Percentiles rank a stretch among this genome's conserved stretches.
These are phyloP conservation scores for Ustilago sp. DNA, from an alignment of 1,284 basidiomycete species.

Conservation along the genomic window DNA sequence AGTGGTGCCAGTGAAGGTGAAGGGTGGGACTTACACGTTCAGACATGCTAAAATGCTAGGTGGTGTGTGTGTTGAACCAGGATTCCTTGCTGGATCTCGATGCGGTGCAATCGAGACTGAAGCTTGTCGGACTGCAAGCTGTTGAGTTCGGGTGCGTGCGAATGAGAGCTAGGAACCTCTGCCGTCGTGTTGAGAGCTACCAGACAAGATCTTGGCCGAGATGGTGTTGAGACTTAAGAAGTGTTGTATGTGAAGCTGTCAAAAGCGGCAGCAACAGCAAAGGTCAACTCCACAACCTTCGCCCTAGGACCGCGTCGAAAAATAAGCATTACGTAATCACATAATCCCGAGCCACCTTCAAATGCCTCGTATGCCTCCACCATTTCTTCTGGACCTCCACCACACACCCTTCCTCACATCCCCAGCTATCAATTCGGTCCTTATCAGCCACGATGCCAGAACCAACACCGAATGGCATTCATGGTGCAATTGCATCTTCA, in stretches of 20 bases:
- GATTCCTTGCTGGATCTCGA: not conserved
- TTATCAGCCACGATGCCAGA: conserved; percentile 20
- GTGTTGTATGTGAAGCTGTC: conserved; percentile 10
- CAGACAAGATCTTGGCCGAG: not conserved
- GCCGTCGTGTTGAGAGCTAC: not conserved
- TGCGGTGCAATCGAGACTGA: not conserved
- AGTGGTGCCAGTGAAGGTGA: not conserved
- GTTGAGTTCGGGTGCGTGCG: not conserved
- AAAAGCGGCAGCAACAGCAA: conserved; percentile 8
- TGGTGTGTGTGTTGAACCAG: not conserved
- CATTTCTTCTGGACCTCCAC: not conserved
- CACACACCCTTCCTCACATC: not conserved
- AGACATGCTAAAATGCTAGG: conserved; percentile 21
- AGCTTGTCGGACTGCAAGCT: not conserved
- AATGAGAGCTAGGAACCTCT: not conserved
- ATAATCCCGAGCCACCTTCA: no score
- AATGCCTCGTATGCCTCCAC: conserved; percentile 39
- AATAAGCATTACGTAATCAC: conserved; percentile 37
- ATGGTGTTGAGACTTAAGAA: not conserved
- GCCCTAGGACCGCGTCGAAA: not conserved
- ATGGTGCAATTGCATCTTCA: not conserved
- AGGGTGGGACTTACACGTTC: conserved; percentile 30
- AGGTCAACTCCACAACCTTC: conserved; percentile 12
- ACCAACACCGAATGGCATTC: not conserved
- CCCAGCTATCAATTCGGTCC: not conserved